A percentile compares a stretch with the other conserved stretches of the same genome.
Conservation (phyloP, 2,329 filamentous ascomycete species). For the Sclerotinia spermophila region DNA sequence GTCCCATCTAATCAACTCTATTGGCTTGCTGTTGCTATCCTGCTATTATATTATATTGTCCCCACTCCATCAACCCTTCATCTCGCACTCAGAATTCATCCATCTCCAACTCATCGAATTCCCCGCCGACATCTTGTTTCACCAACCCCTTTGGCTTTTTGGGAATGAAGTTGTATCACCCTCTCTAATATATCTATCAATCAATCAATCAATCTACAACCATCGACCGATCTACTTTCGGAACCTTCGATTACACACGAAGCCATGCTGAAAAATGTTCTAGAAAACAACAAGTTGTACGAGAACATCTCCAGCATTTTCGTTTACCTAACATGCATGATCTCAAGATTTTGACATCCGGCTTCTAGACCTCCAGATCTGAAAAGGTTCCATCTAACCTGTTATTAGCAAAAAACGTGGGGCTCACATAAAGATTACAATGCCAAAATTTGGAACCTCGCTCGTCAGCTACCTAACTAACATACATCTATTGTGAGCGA, state of each 20-base stretch:
- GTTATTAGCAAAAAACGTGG: background rate
- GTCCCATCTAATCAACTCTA: background rate
- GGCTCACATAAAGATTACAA: background rate
- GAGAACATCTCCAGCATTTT: background rate
- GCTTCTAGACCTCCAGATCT: background rate
- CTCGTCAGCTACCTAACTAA: background rate
- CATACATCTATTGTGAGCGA: background rate
- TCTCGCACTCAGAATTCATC: slow-evolving; percentile 3
- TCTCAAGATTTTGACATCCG: background rate
- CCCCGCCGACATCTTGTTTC: slow-evolving; percentile 6
- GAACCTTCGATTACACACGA: slow-evolving; percentile 6
- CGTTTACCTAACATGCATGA: background rate
- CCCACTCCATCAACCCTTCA: background rate
- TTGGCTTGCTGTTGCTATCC: background rate
- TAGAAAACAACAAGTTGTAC: slow-evolving; percentile 4
- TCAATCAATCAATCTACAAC: background rate
- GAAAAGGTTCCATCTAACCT: background rate
- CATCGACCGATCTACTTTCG: background rate
- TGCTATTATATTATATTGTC: background rate
- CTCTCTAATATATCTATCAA: background rate
- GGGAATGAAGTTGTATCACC: background rate
- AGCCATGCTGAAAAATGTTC: slow-evolving; percentile 3
- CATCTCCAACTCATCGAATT: background rate
- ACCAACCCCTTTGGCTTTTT: background rate
- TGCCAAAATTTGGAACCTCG: background rate